phyloP scores from a whole-genome alignment of 306 rosid species.

The Casuarina equisetifolia region DNA sequence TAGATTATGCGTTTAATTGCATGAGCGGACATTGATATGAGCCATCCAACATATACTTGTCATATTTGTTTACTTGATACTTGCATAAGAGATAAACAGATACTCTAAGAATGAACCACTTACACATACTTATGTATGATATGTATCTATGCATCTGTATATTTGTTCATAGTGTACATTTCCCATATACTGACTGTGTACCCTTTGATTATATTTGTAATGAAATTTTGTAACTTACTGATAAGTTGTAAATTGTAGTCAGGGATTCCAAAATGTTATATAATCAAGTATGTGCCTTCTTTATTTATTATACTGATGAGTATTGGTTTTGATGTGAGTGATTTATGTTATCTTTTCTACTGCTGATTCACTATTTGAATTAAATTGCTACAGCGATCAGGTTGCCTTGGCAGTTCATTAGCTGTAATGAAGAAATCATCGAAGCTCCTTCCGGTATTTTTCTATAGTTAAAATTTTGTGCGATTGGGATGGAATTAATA shows the following conservation, averaged over 20 bases:
- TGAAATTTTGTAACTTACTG: not conserved
- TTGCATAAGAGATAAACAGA: not conserved
- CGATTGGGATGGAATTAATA: constrained; percentile 15
- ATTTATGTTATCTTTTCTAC: constrained; percentile 26
- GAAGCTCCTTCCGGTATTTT: constrained; percentile 77
- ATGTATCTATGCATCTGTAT: not conserved
- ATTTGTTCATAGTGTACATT: too few relatives aligned
- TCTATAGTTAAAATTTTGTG: not conserved
- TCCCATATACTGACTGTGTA: not conserved
- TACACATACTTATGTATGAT: not conserved
- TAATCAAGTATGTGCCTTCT: not conserved
- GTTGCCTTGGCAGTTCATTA: constrained; percentile 85
- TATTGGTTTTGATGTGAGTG: constrained; percentile 14
- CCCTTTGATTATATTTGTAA: not conserved
- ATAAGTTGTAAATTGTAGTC: too few relatives aligned
- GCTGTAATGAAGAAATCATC: constrained; percentile 98
- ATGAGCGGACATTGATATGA: constrained; percentile 11
- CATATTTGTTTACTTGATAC: not conserved
- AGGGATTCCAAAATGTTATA: not conserved
- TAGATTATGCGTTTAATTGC: not conserved
- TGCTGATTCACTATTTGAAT: constrained; percentile 21
- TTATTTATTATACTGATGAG: constrained; percentile 3
- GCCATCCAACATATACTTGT: not conserved
- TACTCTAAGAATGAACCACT: not conserved
- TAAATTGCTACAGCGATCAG: constrained; percentile 66